A percentile compares a stretch with the other conserved stretches of the same genome.
Evolutionary conservation across 139 green algal species (phyloP).

Genomic region (Chlorella sp.): DNA sequence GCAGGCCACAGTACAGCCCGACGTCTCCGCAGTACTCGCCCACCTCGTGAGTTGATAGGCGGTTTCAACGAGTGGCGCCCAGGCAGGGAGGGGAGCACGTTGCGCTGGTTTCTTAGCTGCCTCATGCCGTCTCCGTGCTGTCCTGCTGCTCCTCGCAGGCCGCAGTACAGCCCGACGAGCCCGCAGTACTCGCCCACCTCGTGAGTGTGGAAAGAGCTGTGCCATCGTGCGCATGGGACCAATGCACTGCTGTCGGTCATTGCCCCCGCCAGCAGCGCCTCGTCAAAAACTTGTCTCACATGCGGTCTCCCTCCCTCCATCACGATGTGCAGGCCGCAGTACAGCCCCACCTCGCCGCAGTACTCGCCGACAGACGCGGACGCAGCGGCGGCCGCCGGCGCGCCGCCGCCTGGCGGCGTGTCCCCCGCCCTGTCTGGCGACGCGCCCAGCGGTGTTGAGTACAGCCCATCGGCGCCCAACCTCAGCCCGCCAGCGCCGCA

Average conservation of each 20-base stretch:
- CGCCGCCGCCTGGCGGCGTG: neutral
- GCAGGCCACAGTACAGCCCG: conserved; percentile 25
- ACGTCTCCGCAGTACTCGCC: conserved; percentile 67
- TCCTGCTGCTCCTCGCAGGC: conserved; percentile 26
- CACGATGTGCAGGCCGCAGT: conserved; percentile 16
- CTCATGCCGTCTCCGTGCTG: too few relatives aligned
- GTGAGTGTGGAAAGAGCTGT: too few relatives aligned
- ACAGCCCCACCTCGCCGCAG: conserved; percentile 54
- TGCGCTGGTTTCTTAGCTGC: neutral
- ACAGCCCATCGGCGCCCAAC: conserved; percentile 14
- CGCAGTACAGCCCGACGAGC: conserved; percentile 49
- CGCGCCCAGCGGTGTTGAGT: conserved; percentile 12
- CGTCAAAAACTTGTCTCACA: too few relatives aligned
- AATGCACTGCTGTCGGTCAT: neutral
- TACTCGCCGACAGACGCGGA: neutral
- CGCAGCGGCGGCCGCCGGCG: neutral
- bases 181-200: conserved; percentile 73
- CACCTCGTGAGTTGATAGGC: neutral
- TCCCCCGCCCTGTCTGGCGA: neutral
- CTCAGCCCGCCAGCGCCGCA: too few relatives aligned
- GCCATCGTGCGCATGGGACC: too few relatives aligned
- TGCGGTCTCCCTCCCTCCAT: too few relatives aligned
- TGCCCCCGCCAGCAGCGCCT: neutral
- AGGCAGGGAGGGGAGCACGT: too few relatives aligned
- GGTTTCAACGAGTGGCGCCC: too few relatives aligned